Evolutionary conservation across 257 asterid genomes (phyloP).

Genomic region (Solanum commersonii): DNA sequence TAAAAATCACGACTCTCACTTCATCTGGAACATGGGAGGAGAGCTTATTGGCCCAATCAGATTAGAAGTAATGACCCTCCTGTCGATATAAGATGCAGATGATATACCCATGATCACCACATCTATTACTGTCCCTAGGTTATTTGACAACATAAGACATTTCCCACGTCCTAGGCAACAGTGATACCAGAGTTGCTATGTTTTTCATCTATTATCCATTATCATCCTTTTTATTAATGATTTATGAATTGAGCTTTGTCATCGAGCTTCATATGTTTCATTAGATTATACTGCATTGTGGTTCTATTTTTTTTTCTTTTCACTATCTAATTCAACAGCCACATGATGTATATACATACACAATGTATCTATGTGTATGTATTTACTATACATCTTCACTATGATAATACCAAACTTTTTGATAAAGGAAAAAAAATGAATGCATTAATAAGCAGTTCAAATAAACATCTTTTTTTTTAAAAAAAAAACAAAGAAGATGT

Average conservation of each 20-base stretch:
- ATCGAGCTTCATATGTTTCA: neutral
- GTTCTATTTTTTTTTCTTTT: neutral
- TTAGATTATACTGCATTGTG: neutral
- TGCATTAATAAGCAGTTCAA: neutral
- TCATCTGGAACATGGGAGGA: neutral
- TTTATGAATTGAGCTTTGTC: neutral
- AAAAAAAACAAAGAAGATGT: too few species aligned
- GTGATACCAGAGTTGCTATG: neutral
- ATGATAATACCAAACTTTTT: neutral
- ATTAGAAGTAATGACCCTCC: neutral
- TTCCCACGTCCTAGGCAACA: neutral
- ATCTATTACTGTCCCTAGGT: neutral
- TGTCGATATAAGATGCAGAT: neutral
- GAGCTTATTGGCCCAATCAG: neutral
- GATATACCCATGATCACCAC: neutral
- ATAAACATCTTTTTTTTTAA: neutral
- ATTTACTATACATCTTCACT: neutral
- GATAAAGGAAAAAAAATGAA: conserved; percentile 13
- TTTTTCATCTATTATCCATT: neutral
- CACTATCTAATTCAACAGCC: neutral
- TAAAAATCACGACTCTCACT: neutral
- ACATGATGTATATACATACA: neutral
- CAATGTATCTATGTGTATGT: neutral
- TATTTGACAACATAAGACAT: neutral
- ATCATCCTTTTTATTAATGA: neutral